These are phyloP conservation scores for Peronospora belbahrii DNA, from an alignment of 352 stramenopile genomes.

Conservation along the genomic window DNA sequence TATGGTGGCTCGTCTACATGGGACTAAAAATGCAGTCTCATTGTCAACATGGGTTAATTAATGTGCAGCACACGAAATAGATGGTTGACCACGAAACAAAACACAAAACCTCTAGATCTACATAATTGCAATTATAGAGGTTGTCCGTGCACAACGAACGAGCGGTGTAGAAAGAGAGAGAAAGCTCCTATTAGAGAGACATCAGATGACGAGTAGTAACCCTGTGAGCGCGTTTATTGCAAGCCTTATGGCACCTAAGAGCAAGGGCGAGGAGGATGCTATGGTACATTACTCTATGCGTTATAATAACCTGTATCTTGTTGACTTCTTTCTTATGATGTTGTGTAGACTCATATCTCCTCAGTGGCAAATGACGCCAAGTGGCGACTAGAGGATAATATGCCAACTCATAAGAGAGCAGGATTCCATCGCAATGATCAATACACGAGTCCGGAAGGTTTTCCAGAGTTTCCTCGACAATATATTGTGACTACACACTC, in stretches of 20 bases:
- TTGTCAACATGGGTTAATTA: conserved; percentile 14
- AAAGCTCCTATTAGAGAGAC: conserved; percentile 7
- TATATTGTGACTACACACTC: conserved; percentile 68
- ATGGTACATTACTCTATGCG: conserved; percentile 26
- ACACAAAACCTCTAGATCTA: conserved; percentile 2
- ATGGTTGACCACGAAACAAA: too few relatives aligned
- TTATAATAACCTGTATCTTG: not conserved
- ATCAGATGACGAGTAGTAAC: conserved; percentile 63
- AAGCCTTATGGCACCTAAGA: conserved; percentile 59
- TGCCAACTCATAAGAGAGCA: conserved; percentile 39
- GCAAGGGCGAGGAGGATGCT: conserved; percentile 36
- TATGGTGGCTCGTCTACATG: conserved; percentile 64
- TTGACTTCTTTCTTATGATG: not conserved
- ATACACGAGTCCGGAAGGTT: conserved; percentile 58
- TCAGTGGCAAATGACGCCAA: conserved; percentile 45
- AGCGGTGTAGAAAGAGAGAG: conserved; percentile 23
- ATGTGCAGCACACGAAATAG: conserved; percentile 21
- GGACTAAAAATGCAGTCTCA: conserved; percentile 45
- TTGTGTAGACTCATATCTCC: conserved; percentile 38
- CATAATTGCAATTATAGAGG: conserved; percentile 3
- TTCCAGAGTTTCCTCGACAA: conserved; percentile 69
- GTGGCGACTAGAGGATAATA: conserved; percentile 62
- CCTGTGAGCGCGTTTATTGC: conserved; percentile 56
- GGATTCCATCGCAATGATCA: conserved; percentile 52
- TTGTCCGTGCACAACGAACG: conserved; percentile 1